Conservation (phyloP, 2,329 filamentous ascomycete genomes). For the Talaromyces atroroseus region DNA sequence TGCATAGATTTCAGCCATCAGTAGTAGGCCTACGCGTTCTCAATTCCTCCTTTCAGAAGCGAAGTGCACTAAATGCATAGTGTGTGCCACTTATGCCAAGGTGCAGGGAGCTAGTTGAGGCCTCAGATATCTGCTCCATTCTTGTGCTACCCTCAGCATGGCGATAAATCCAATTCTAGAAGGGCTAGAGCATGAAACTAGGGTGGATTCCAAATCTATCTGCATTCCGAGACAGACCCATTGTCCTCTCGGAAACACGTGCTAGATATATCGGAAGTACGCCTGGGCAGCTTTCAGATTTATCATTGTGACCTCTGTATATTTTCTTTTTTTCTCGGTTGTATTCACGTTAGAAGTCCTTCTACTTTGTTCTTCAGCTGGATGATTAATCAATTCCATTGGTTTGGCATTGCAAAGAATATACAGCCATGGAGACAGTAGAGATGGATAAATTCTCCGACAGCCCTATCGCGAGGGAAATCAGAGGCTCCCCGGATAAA, state of each 20-base stretch:
- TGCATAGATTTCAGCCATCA: background rate
- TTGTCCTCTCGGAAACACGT: background rate
- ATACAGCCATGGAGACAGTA: constrained; percentile 9
- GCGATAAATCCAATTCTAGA: background rate
- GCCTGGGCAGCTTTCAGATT: background rate
- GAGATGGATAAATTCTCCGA: background rate
- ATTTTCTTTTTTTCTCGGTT: background rate
- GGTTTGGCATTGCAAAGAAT: constrained; percentile 13
- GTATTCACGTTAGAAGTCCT: background rate
- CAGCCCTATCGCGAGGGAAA: background rate
- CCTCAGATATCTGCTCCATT: background rate
- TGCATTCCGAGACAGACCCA: background rate
- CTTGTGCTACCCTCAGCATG: background rate
- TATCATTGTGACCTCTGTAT: background rate
- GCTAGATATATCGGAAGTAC: background rate
- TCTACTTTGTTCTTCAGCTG: background rate
- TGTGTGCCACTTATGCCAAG: background rate
- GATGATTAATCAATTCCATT: background rate
- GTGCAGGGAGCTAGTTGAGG: background rate
- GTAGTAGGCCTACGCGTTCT: background rate
- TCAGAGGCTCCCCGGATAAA: constrained; percentile 11
- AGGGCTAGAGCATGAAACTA: background rate
- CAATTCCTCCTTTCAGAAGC: background rate
- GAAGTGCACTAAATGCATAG: background rate
- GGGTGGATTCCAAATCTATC: background rate